Percentiles rank a stretch among this genome's conserved stretches.
These are phyloP conservation scores for Boehmeria nivea DNA, from an alignment of 306 rosid species.

Conservation along the genomic window DNA sequence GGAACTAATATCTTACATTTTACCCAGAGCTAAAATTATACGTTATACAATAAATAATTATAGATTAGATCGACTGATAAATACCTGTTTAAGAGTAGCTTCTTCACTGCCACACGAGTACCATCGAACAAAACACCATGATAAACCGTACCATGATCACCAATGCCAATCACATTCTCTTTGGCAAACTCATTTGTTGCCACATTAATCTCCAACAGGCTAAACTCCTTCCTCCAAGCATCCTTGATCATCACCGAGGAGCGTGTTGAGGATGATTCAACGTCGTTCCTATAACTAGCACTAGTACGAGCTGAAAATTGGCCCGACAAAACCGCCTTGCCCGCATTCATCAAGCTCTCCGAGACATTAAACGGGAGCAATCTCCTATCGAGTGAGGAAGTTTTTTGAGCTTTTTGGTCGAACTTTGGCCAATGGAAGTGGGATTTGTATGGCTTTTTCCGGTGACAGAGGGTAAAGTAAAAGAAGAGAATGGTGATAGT, in stretches of 20 bases:
- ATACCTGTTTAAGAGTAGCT: slow-evolving; percentile 42
- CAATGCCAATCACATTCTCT: slow-evolving; percentile 42
- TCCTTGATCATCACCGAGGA: slow-evolving; percentile 14
- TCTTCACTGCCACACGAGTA: slow-evolving; percentile 45
- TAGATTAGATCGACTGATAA: neutral
- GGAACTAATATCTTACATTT: too few relatives aligned
- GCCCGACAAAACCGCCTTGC: slow-evolving; percentile 1
- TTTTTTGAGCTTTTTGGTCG: slow-evolving; percentile 3
- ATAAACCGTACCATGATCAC: slow-evolving; percentile 41
- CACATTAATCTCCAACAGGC: slow-evolving; percentile 34
- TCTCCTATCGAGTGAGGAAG: slow-evolving; percentile 36
- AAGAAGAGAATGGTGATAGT: slow-evolving; percentile 14
- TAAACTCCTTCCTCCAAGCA: slow-evolving; percentile 25
- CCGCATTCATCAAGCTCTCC: slow-evolving; percentile 22
- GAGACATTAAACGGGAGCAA: slow-evolving; percentile 27
- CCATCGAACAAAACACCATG: slow-evolving; percentile 40
- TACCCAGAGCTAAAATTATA: too few relatives aligned
- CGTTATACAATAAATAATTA: too few relatives aligned
- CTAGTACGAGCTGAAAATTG: neutral
- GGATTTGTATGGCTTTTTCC: slow-evolving; percentile 21
- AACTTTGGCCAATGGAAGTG: slow-evolving; percentile 13
- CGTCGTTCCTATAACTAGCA: slow-evolving; percentile 12
- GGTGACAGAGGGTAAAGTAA: slow-evolving; percentile 2
- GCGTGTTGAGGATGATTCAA: slow-evolving; percentile 7
- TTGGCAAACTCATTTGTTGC: slow-evolving; percentile 43